A percentile compares a stretch with the other conserved stretches of the same genome.
These are phyloP conservation scores for Jackrogersella multiformis DNA, from an alignment of 495 filamentous ascomycete genomes.

Conservation along the genomic window DNA sequence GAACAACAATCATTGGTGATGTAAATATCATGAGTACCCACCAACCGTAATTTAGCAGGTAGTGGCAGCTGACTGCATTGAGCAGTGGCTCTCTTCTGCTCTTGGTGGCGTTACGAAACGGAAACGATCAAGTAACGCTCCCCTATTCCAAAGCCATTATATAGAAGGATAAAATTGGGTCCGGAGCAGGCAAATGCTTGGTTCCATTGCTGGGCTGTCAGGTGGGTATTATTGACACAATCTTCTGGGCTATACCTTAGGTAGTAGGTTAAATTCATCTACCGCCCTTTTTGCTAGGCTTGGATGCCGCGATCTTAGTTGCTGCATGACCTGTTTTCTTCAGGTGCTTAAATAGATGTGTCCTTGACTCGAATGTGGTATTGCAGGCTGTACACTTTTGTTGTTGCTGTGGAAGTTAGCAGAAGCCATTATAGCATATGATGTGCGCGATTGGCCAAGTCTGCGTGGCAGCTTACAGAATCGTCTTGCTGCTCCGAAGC, in stretches of 20 bases:
- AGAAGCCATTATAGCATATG: not conserved
- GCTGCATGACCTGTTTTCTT: slow-evolving; percentile 69
- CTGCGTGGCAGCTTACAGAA: slow-evolving; percentile 43
- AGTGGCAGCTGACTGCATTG: not conserved
- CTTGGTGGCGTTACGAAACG: not conserved
- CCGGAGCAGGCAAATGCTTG: slow-evolving; percentile 13
- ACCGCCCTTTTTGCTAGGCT: slow-evolving; percentile 50
- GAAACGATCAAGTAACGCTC: not conserved
- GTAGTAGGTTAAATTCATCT: slow-evolving; percentile 23
- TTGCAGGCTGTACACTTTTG: slow-evolving; percentile 69
- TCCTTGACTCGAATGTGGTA: slow-evolving; percentile 70
- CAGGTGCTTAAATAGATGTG: slow-evolving; percentile 77
- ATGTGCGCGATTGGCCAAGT: not conserved
- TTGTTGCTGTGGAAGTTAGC: slow-evolving; percentile 36
- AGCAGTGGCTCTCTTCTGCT: slow-evolving; percentile 4
- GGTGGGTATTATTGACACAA: slow-evolving; percentile 2
- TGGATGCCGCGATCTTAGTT: slow-evolving; percentile 47
- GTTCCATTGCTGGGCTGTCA: slow-evolving; percentile 1
- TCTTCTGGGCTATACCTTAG: not conserved
- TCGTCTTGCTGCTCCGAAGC: slow-evolving; percentile 49
- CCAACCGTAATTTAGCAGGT: slow-evolving; percentile 19
- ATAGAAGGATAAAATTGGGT: not conserved
- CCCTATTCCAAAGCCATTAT: not conserved
- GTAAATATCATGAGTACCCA: slow-evolving; percentile 36
- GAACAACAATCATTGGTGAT: slow-evolving; percentile 22